Evolutionary conservation across 2,329 filamentous ascomycete genomes (phyloP), one percentile per base, ranked within the genome.

Genomic region (Cladorrhinum sp.): DNA sequence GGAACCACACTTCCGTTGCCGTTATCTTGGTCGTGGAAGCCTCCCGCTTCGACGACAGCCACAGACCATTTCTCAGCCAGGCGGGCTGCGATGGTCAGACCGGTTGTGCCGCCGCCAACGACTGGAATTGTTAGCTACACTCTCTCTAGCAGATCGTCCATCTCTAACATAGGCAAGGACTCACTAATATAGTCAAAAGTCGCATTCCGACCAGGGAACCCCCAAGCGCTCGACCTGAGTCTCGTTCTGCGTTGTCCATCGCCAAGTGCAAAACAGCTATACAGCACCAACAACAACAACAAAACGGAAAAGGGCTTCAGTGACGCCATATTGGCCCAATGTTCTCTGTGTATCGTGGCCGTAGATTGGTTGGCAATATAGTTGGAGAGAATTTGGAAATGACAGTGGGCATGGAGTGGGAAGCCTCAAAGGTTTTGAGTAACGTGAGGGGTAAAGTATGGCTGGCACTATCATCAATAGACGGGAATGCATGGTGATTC

Each of bases 41-140:
- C 62, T 1, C 76, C 76, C 1, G 75, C 76, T 64, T 78, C 76
- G 33, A 78, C 64, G 2, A 77, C 72, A 23, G 74, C 75, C 12
- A 78, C 75, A 1, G 65, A 70, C 16, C 68, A 65, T 9, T 71
- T 64, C 5, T 73, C 70, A 7, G 63, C 63, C 0, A 78, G 68
- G 1, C 75, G 69, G 9, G 67, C 64, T 2, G 72, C 75, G 1
- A 77, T 55, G 0, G 71, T 69, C 36, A 74, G 68, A n/a, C 76
- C 76, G 2, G 73, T 75, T 0, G 71, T 76, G 16, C 76, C 76
- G 46, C 76, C 76, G 21, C 76, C 76, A 16, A 76, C 68, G 1
- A 77, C 61, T 59, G 20, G 14, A 9, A 16, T 10, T 12, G 14
- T 36, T 16, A 36, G 33, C n/a, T n/a, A n/a, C n/a, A n/a, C n/a